A percentile compares a stretch with the other conserved stretches of the same genome.
Evolutionary conservation across 306 rosid genomes (phyloP).

Genomic region (Heteromeles arbutifolia): DNA sequence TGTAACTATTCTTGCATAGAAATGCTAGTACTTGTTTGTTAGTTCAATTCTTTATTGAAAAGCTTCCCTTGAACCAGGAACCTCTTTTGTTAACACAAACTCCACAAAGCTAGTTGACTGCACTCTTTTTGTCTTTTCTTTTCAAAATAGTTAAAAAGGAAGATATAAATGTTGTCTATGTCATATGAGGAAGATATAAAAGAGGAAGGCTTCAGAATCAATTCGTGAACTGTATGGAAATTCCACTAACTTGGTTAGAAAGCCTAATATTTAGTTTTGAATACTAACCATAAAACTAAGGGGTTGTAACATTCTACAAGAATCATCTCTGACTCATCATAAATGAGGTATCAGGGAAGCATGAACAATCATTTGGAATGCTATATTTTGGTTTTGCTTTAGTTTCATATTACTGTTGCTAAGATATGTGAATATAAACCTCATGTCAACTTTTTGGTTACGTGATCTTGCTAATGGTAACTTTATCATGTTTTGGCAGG

Average conservation of each 20-base stretch:
- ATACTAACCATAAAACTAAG: background rate
- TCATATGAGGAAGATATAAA: background rate
- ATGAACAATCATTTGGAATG: background rate
- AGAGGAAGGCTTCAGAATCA: background rate
- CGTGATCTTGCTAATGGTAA: slow-evolving; percentile 22
- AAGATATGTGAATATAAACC: slow-evolving; percentile 5
- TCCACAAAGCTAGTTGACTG: background rate
- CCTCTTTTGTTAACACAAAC: background rate
- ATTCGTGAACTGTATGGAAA: background rate
- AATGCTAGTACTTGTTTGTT: background rate
- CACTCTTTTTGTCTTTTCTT: background rate
- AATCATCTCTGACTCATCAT: background rate
- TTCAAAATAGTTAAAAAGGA: background rate
- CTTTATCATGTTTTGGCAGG: slow-evolving; percentile 45
- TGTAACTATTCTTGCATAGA: background rate
- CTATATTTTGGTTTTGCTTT: background rate
- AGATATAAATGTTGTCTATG: background rate
- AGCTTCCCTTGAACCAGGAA: background rate
- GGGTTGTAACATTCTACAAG: background rate
- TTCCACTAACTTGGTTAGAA: background rate
- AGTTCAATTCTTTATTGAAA: background rate
- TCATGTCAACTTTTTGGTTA: slow-evolving; percentile 2
- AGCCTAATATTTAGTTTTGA: background rate
- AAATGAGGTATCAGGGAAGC: slow-evolving; percentile 1
- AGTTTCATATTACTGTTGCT: slow-evolving; percentile 19